Evolutionary conservation across 768 basidiomycete species (phyloP).

Genomic region (Galerina marginata): DNA sequence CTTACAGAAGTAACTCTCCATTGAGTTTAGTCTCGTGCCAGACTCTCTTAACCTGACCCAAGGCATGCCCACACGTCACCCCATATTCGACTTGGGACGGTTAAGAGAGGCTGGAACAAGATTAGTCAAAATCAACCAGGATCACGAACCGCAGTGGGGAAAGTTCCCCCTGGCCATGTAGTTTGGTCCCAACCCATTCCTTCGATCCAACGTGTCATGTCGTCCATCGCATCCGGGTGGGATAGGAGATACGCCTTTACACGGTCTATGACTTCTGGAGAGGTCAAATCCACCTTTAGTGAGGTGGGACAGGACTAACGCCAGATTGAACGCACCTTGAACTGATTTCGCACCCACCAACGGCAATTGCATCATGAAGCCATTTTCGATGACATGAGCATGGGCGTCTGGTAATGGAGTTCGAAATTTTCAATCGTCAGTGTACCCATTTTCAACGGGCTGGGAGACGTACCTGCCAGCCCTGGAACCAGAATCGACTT

Average conservation of each 20-base stretch:
- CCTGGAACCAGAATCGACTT: slow-evolving; percentile 62
- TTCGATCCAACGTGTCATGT: slow-evolving; percentile 71
- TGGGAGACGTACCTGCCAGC: slow-evolving; percentile 58
- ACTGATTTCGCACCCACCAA: slow-evolving; percentile 62
- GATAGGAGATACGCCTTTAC: slow-evolving; percentile 63
- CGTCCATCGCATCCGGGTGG: slow-evolving; percentile 58
- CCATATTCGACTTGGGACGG: too few relatives aligned
- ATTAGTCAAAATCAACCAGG: too few relatives aligned
- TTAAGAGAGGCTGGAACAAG: too few relatives aligned
- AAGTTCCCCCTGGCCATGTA: slow-evolving; percentile 63
- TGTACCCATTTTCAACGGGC: not conserved
- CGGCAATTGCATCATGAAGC: slow-evolving; percentile 69
- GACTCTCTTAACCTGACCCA: too few relatives aligned
- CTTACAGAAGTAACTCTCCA: too few relatives aligned
- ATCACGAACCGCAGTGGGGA: slow-evolving; percentile 71
- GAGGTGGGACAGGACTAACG: not conserved
- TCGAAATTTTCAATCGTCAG: not conserved
- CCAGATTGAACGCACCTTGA: slow-evolving; percentile 47
- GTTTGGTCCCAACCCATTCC: slow-evolving; percentile 98
- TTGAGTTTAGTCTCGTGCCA: too few relatives aligned
- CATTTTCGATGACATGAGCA: slow-evolving; percentile 78
- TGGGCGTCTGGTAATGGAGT: slow-evolving; percentile 64
- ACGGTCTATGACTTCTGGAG: slow-evolving; percentile 63
- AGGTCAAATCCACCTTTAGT: not conserved
- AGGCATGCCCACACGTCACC: too few relatives aligned